Conservation (phyloP, 2,329 filamentous ascomycete genomes). For the Fusarium xylarioides region DNA sequence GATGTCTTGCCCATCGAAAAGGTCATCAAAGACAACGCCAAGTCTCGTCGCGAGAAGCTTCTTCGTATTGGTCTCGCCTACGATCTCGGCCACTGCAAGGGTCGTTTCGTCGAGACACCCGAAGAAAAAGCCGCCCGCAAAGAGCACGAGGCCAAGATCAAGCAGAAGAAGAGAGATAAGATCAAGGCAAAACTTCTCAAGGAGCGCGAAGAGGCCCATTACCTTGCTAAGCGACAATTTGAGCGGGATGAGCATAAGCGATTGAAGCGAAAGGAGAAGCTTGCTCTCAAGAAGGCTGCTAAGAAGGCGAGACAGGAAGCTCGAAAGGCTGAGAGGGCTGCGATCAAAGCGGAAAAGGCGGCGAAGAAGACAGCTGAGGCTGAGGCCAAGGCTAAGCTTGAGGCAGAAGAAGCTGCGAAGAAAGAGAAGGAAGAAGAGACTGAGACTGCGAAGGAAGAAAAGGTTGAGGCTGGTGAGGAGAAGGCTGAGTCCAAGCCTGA, state of each 20-base stretch:
- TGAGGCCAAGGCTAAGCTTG: not conserved
- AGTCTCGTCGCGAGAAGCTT: conserved; percentile 74
- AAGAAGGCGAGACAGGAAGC: conserved; percentile 40
- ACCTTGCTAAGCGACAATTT: conserved; percentile 50
- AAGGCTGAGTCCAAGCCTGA: conserved; percentile 19
- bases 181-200: conserved; percentile 54
- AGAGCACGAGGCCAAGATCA: conserved; percentile 55
- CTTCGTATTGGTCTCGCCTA: conserved; percentile 74
- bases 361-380: conserved; percentile 30
- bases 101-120: conserved; percentile 57
- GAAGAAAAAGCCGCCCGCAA: conserved; percentile 60
- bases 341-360: conserved; percentile 26
- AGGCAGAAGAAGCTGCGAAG: conserved; percentile 41
- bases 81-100: conserved; percentile 75
- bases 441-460: not conserved
- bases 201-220: conserved; percentile 50
- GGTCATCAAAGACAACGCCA: conserved; percentile 71
- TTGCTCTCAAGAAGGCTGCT: conserved; percentile 76
- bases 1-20: conserved; percentile 67
- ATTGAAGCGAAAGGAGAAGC: conserved; percentile 79
- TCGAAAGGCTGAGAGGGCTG: conserved; percentile 29
- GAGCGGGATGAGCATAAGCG: conserved; percentile 43
- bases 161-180: conserved; percentile 49
- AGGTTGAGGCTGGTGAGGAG: not conserved
- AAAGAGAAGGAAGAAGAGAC: conserved; percentile 21